Conservation (phyloP, 2,329 filamentous ascomycete species). For the Plenodomus biglobosus region DNA sequence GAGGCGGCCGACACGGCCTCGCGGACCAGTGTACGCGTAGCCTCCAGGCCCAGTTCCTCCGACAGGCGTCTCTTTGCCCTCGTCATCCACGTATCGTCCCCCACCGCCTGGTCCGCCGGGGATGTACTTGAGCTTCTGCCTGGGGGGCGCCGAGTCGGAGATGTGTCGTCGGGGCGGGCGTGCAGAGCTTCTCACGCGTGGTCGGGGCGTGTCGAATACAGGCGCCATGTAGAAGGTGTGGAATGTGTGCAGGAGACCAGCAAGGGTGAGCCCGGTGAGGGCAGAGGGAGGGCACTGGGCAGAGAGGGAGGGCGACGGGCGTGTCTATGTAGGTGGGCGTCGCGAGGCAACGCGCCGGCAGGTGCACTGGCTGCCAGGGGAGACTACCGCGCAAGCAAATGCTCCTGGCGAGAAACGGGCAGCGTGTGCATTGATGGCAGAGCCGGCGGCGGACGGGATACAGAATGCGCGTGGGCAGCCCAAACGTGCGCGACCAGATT, state of each 20-base stretch:
- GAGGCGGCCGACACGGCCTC: constrained; percentile 56
- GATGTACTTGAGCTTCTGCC: constrained; percentile 64
- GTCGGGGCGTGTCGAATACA: constrained; percentile 39
- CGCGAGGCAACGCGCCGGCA: constrained; percentile 32
- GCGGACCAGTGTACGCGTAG: constrained; percentile 56
- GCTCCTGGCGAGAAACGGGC: constrained; percentile 24
- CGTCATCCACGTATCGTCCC: constrained; percentile 77
- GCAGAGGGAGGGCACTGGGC: no score
- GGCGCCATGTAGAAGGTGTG: constrained; percentile 38
- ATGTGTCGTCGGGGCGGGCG: constrained; percentile 38
- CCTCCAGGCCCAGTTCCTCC: constrained; percentile 52
- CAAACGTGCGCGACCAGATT: constrained; percentile 17
- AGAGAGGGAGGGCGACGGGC: no score
- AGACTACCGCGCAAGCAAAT: constrained; percentile 32
- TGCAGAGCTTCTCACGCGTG: constrained; percentile 39
- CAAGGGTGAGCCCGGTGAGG: constrained; percentile 28
- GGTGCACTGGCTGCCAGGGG: constrained; percentile 17
- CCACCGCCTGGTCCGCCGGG: constrained; percentile 85
- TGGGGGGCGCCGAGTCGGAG: constrained; percentile 47
- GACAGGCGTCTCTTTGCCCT: constrained; percentile 63
- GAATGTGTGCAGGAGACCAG: constrained; percentile 27
- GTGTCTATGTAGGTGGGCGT: no score
- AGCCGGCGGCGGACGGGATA: constrained; percentile 10
- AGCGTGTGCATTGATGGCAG: constrained; percentile 27
- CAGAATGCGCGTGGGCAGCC: constrained; percentile 21